Percentiles rank a stretch among this genome's conserved stretches.
These are phyloP conservation scores for Suillus subaureus DNA, from an alignment of 768 basidiomycete species.

Conservation along the genomic window DNA sequence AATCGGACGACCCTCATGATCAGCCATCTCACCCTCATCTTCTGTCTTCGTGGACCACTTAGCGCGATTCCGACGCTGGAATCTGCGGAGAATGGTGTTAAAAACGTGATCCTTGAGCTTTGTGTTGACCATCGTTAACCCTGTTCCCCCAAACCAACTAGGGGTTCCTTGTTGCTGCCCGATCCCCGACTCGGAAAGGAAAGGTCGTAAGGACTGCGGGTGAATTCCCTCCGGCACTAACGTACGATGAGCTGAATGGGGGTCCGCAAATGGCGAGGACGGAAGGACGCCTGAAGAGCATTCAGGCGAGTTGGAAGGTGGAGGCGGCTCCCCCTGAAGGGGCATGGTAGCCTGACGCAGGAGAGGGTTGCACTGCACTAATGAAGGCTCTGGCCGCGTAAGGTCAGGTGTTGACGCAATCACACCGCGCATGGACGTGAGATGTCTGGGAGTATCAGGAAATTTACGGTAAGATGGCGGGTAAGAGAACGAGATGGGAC, in stretches of 20 bases:
- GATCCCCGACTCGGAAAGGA: slow-evolving; percentile 42
- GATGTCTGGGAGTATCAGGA: slow-evolving; percentile 30
- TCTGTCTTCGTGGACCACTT: slow-evolving; percentile 46
- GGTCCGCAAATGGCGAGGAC: slow-evolving; percentile 27
- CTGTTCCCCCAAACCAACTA: slow-evolving; percentile 82
- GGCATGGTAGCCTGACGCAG: slow-evolving; percentile 41
- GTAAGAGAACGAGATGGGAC: slow-evolving; percentile 48
- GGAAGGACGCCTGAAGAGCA: slow-evolving; percentile 36
- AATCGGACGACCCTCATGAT: slow-evolving; percentile 40
- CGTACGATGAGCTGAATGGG: slow-evolving; percentile 20
- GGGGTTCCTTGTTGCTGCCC: slow-evolving; percentile 36
- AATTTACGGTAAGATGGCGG: slow-evolving; percentile 19
- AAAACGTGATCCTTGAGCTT: slow-evolving; percentile 96
- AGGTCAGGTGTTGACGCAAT: slow-evolving; percentile 76
- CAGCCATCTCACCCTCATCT: slow-evolving; percentile 56
- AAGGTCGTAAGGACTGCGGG: slow-evolving; percentile 43
- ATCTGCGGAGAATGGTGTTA: slow-evolving; percentile 78
- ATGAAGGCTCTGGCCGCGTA: slow-evolving; percentile 27
- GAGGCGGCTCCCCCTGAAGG: slow-evolving; percentile 44
- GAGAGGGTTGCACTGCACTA: slow-evolving; percentile 42
- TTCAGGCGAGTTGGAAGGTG: slow-evolving; percentile 52
- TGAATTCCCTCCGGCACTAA: slow-evolving; percentile 25
- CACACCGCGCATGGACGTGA: slow-evolving; percentile 47
- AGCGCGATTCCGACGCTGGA: slow-evolving; percentile 52
- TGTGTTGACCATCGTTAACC: slow-evolving; percentile 92